phyloP scores from a whole-genome alignment of 106 monocot species.

The Dendrobium officinale region DNA sequence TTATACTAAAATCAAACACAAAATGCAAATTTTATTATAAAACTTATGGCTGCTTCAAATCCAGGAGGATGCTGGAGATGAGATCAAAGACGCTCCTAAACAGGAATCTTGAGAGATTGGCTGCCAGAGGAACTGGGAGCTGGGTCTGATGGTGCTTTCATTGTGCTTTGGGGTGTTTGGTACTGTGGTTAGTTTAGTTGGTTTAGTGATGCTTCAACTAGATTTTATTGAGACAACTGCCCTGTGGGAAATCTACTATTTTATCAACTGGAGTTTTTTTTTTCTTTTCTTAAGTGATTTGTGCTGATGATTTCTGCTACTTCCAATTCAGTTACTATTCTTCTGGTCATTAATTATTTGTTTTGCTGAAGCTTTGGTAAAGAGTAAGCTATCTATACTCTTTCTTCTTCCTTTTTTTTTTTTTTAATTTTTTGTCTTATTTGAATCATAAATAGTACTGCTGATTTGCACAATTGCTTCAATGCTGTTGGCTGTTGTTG shows the following conservation, averaged over 20 bases:
- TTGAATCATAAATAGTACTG: too few relatives aligned
- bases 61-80: constrained; percentile 15
- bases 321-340: neutral
- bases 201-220: neutral
- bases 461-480: too few relatives aligned
- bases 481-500: too few relatives aligned
- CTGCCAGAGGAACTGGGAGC: neutral
- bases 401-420: too few relatives aligned
- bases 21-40: neutral
- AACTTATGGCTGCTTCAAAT: neutral
- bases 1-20: too few relatives aligned
- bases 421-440: too few relatives aligned
- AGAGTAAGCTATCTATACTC: neutral
- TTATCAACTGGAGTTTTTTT: neutral
- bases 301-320: neutral
- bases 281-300: neutral
- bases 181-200: neutral
- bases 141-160: neutral
- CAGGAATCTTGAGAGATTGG: constrained; percentile 3
- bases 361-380: neutral
- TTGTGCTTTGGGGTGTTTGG: neutral
- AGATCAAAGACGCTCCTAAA: constrained; percentile 9
- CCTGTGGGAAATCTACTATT: neutral
- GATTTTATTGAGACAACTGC: neutral
- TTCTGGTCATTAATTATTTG: neutral